Base-by-base conservation (phyloP, 176 grass and related monocot genomes). In the Aegilops bicornis region DNA sequence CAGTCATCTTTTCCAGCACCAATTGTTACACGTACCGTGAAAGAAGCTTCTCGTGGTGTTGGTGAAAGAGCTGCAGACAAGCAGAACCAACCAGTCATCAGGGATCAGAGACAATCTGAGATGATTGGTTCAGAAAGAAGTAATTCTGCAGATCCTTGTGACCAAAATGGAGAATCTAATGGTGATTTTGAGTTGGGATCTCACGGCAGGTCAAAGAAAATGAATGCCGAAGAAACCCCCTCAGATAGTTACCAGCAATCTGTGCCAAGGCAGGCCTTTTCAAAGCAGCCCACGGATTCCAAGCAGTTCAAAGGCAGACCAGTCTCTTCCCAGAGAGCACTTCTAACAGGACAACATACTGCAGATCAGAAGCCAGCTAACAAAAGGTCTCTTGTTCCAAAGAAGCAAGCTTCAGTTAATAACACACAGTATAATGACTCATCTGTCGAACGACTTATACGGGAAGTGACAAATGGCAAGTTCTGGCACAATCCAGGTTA, bases 401-500 rank as follows among this genome's bases (percentile, higher is more conserved):
- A 93, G 90, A 98, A 89, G 82, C 94, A 96, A 88, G 71, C 43
- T 82, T 90, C 79, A 85, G 16, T 62, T 86, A 93, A 61, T 63
- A 96, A 82, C 65, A 45, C 33, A 16, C 94, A 91, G 17, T 97
- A 97, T 70, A 89, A 93, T 78, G 97, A 97, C 86, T 90, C 97
- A 33, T 99, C 97, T 73, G 92, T 99, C 45, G 97, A 99, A 73
- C 89, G 97, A n/a, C 94, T 99, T 78, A 91, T 91, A 65, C 88
- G 97, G 13, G 97, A 99, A 86, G 97, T 99, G 72, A 99, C 97
- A 61, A 99, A 83, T 60, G 94, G 93, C 83, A 99, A 97, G 72
- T 99, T 99, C 83, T 99, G 97, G 97, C 90, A 97, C 77, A 93
- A 99, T 93, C 92, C 97, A 86, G 97, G 97, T 99, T 89, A 78